A percentile compares a stretch with the other conserved stretches of the same genome.
Conservation (phyloP, 2,329 filamentous ascomycete genomes). For the Talaromyces amestolkiae region DNA sequence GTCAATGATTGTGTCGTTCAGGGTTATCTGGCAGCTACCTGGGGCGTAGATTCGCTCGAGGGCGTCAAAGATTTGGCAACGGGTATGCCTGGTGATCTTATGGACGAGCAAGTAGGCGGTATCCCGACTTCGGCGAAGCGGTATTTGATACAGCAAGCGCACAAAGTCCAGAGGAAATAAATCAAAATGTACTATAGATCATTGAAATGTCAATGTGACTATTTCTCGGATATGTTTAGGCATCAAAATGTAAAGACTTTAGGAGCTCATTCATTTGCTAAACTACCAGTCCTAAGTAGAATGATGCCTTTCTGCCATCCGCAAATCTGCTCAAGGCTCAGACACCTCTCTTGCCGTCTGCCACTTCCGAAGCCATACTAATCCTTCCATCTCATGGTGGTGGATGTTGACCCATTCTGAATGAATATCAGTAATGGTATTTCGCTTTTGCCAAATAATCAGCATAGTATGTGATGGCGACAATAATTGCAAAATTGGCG, state of each 20-base stretch:
- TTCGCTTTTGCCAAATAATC: too few relatives aligned
- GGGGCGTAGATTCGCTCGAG: slow-evolving; percentile 35
- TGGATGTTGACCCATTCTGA: neutral
- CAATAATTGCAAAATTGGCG: neutral
- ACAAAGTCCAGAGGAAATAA: neutral
- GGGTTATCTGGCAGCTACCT: slow-evolving; percentile 53
- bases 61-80: neutral
- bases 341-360: neutral
- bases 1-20: slow-evolving; percentile 57
- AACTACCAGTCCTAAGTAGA: neutral
- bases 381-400: neutral
- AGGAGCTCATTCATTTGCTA: neutral
- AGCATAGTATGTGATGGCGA: too few relatives aligned
- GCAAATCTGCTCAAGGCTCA: too few relatives aligned
- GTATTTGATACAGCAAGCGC: slow-evolving; percentile 8
- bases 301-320: neutral
- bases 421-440: neutral
- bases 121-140: slow-evolving; percentile 13
- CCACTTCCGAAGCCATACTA: neutral
- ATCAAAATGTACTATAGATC: slow-evolving; percentile 6
- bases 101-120: slow-evolving; percentile 17
- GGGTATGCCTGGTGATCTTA: slow-evolving; percentile 24
- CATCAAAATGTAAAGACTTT: neutral
- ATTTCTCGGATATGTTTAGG: neutral
- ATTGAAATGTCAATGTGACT: neutral